A percentile compares a stretch with the other conserved stretches of the same genome.
Conservation (phyloP, 2,329 filamentous ascomycete species). For the Aspergillus japonicus region DNA sequence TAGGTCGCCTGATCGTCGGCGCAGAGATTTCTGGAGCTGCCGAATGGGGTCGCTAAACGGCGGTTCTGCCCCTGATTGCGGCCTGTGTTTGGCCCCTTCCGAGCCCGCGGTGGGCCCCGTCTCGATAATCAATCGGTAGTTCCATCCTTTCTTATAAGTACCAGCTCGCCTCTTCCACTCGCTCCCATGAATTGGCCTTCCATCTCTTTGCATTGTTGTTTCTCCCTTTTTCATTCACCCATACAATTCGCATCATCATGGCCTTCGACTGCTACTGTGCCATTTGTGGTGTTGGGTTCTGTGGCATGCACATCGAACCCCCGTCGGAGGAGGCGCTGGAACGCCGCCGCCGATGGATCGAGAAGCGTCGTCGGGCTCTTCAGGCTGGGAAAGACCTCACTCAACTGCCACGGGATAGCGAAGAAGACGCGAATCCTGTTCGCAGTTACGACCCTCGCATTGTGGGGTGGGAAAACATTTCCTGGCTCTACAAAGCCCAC, state of each 20-base stretch:
- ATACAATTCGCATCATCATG: slow-evolving; percentile 9
- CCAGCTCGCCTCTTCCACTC: not conserved
- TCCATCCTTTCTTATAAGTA: not conserved
- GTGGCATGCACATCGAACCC: slow-evolving; percentile 21
- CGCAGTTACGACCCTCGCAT: slow-evolving; percentile 23
- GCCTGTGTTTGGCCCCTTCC: not conserved
- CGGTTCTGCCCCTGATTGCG: slow-evolving; percentile 5
- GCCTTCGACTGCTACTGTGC: slow-evolving; percentile 27
- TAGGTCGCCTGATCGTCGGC: slow-evolving; percentile 9
- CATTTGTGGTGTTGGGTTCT: slow-evolving; percentile 23
- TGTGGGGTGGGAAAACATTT: slow-evolving; percentile 16
- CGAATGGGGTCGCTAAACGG: not conserved
- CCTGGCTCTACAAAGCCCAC: slow-evolving; percentile 22
- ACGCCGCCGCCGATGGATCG: slow-evolving; percentile 20
- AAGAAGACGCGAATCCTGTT: slow-evolving; percentile 15
- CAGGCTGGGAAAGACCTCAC: slow-evolving; percentile 8
- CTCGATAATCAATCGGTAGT: slow-evolving; percentile 3
- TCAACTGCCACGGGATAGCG: slow-evolving; percentile 8
- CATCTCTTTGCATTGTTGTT: not conserved
- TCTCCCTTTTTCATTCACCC: not conserved
- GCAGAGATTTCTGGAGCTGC: slow-evolving; percentile 4
- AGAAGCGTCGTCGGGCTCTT: slow-evolving; percentile 17
- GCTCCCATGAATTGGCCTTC: not conserved
- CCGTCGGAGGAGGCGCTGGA: slow-evolving; percentile 19
- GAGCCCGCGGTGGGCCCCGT: slow-evolving; percentile 3